phyloP scores from a whole-genome alignment of 257 asterid genomes.

The Paulownia fortunei region DNA sequence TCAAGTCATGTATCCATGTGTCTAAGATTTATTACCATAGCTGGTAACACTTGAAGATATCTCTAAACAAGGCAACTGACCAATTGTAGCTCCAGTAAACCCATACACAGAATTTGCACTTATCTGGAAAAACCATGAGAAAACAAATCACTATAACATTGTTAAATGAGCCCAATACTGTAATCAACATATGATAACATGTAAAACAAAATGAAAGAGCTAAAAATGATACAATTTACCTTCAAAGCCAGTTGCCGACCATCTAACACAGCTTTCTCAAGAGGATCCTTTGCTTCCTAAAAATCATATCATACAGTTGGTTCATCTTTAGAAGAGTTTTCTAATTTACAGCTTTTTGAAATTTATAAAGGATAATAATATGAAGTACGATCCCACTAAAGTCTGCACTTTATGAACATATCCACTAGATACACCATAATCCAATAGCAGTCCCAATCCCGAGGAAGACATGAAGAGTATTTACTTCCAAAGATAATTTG shows the following conservation, averaged over 20 bases:
- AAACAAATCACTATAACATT: slow-evolving; percentile 29
- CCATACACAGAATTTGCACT: slow-evolving; percentile 99
- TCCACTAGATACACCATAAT: slow-evolving; percentile 16
- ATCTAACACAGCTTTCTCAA: slow-evolving; percentile 93
- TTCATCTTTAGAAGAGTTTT: slow-evolving; percentile 16
- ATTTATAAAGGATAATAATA: background rate
- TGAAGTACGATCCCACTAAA: background rate
- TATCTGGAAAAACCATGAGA: slow-evolving; percentile 60
- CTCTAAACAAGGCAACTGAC: slow-evolving; percentile 96
- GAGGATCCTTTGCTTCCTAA: slow-evolving; percentile 95
- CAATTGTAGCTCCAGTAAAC: slow-evolving; percentile 95
- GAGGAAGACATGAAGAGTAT: slow-evolving; percentile 3
- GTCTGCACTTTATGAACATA: slow-evolving; percentile 19
- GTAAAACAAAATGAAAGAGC: slow-evolving; percentile 18
- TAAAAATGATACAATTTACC: slow-evolving; percentile 48
- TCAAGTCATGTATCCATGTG: slow-evolving; percentile 15
- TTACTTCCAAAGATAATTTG: background rate
- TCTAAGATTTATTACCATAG: slow-evolving; percentile 67
- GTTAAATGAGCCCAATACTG: slow-evolving; percentile 20
- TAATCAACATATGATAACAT: slow-evolving; percentile 1
- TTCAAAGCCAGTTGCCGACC: slow-evolving; percentile 98
- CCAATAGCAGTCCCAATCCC: slow-evolving; percentile 13
- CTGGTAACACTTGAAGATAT: slow-evolving; percentile 99
- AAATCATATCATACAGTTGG: slow-evolving; percentile 36
- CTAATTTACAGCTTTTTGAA: slow-evolving; percentile 4